Conservation (phyloP, 441 rosid genomes). For the Omphalea diandra region DNA sequence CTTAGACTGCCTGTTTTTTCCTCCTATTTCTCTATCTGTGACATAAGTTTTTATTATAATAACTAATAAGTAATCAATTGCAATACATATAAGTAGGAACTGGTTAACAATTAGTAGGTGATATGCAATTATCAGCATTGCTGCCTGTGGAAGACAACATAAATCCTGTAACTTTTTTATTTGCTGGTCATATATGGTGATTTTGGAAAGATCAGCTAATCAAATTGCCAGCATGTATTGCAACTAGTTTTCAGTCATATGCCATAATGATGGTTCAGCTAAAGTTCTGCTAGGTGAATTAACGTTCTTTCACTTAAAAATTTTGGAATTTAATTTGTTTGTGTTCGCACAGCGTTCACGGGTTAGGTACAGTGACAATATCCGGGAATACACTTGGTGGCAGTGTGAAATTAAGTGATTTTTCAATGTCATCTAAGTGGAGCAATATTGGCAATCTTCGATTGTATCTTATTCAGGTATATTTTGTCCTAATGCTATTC, state of each 20-base stretch:
- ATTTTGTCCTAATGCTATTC: not conserved
- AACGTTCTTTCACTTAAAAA: not conserved
- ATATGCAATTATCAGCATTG: too few relatives aligned
- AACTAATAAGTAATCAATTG: too few relatives aligned
- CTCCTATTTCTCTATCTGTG: too few relatives aligned
- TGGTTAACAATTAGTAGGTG: too few relatives aligned
- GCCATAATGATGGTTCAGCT: not conserved
- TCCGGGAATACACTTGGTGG: constrained; percentile 80
- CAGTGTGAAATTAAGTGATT: constrained; percentile 60
- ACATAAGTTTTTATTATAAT: too few relatives aligned
- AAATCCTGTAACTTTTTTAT: too few relatives aligned
- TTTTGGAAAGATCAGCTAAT: not conserved
- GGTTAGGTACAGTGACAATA: constrained; percentile 65
- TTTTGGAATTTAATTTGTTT: too few relatives aligned
- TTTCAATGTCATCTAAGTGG: constrained; percentile 79
- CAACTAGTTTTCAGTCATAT: not conserved
- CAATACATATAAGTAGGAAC: too few relatives aligned
- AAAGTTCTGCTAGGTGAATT: not conserved
- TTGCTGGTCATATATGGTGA: too few relatives aligned
- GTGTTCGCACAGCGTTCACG: constrained; percentile 52
- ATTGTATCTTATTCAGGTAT: constrained; percentile 71
- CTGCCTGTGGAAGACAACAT: too few relatives aligned
- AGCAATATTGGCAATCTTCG: constrained; percentile 81
- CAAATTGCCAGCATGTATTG: not conserved
- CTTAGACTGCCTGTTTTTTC: not conserved